These are phyloP conservation scores for Trypanosoma rangeli DNA, from an alignment of 208 protist species.

Conservation along the genomic window DNA sequence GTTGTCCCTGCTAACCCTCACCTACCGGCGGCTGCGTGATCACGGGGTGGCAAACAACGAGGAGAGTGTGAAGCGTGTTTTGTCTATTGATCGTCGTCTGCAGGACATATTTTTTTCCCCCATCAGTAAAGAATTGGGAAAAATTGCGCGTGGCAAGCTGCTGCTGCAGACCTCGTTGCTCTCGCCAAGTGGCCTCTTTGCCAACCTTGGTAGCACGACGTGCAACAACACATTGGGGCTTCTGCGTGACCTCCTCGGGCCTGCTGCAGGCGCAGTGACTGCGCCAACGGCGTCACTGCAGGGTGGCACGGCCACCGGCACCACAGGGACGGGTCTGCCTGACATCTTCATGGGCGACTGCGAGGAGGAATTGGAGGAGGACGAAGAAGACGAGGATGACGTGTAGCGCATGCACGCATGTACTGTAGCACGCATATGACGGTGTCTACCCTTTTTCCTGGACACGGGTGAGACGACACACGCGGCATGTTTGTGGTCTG, in stretches of 20 bases:
- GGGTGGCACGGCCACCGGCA: background rate
- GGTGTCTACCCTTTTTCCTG: background rate
- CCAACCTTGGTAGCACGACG: constrained; percentile 16
- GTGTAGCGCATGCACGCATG: background rate
- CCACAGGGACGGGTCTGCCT: background rate
- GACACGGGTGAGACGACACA: background rate
- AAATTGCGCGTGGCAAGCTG: constrained; percentile 43
- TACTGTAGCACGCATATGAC: constrained; percentile 1
- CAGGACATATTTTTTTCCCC: constrained; percentile 47
- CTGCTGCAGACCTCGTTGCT: constrained; percentile 57
- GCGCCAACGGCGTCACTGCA: background rate
- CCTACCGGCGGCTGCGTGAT: constrained; percentile 69
- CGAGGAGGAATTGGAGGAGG: constrained; percentile 9
- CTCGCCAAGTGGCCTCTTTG: constrained; percentile 54
- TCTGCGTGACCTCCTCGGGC: background rate
- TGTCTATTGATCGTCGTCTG: constrained; percentile 72
- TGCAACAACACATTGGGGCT: constrained; percentile 2
- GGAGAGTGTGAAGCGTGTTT: constrained; percentile 41
- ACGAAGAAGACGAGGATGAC: constrained; percentile 2
- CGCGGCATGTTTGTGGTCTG: too few relatives aligned
- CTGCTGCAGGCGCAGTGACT: background rate
- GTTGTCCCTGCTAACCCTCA: constrained; percentile 51
- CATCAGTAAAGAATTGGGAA: constrained; percentile 53
- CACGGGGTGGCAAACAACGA: constrained; percentile 50
- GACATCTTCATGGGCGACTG: background rate